Evolutionary conservation across 108 stramenopile species (phyloP).

Genomic region (Skeletonema tropicum): DNA sequence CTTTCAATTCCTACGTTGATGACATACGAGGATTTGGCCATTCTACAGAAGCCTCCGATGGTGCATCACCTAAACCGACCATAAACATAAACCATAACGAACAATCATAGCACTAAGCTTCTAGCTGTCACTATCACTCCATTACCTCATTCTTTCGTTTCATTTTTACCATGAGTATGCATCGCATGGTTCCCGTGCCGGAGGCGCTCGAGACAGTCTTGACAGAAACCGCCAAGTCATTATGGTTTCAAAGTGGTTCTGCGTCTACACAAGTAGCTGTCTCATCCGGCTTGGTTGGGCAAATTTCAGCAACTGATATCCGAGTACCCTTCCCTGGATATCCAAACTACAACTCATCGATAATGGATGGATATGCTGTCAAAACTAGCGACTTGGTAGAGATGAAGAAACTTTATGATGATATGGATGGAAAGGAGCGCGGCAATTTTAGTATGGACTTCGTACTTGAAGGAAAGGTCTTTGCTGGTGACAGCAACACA

Average conservation of each 20-base stretch:
- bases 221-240: constrained; percentile 56
- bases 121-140: too few species aligned
- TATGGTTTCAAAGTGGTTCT: constrained; percentile 11
- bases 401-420: constrained; percentile 25
- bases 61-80: too few species aligned
- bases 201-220: constrained; percentile 77
- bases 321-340: constrained; percentile 66
- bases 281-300: constrained; percentile 39
- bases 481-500: constrained; percentile 57
- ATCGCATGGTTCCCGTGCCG: constrained; percentile 81
- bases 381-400: constrained; percentile 30
- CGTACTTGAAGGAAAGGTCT: constrained; percentile 62
- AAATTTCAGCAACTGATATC: constrained; percentile 60
- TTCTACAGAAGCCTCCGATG: too few species aligned
- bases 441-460: constrained; percentile 33
- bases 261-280: constrained; percentile 7
- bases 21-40: too few species aligned
- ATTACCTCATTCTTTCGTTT: background rate
- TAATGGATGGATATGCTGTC: constrained; percentile 90
- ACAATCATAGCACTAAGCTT: too few species aligned
- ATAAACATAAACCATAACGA: too few species aligned
- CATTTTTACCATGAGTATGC: background rate
- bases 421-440: constrained; percentile 7
- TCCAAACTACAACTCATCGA: constrained; percentile 78
- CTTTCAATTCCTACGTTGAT: too few species aligned